Base-by-base conservation (phyloP, 169 alveolate genomes). In the Cryptosporidium ubiquitum region DNA sequence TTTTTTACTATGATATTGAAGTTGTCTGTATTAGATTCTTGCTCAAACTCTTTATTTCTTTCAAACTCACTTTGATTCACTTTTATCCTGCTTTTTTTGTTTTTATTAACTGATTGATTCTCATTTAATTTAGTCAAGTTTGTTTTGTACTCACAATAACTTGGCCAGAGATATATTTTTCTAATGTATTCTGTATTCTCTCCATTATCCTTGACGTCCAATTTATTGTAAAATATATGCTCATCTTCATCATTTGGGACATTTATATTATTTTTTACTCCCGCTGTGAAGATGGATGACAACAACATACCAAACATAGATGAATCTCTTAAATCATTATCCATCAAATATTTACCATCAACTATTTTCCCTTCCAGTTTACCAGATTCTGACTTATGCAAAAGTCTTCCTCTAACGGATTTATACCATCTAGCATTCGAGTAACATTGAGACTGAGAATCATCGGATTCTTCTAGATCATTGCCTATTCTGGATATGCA, bases 191-290 rank as follows among this genome's bases (percentile, higher is more conserved):
- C 70, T 37, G 42, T 49, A 79, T 79, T 79, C 23, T 39, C 64
- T 18, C 39, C 69, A 31, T 79, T 31, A 5, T 47, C 37, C 23
- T 23, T 52, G 16, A 52, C 39, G 39, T 79, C 89, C 61, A 79
- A 29, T 39, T 61, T 58, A 61, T 79, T 79, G 69, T 35, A 60
- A 40, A 79, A 79, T 9, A 79, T 79, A 44, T 61, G 89, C 14
- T 79, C 89, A 42, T 61, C 66, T 20, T 79, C 89, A 42, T 79
- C 68, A 64, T 79, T 79, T 61, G 89, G 89, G 5, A 79, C 89
- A 79, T 61, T 79, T 37, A 79, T 52, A 37, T 79, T 49, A 47
- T 79, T 58, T 14, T 79, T 26, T 26, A 26, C 29, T 5, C 89
- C 89, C 9, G 89, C 89, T 18, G 89, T 79, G 31, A 79, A 79